Conservation (phyloP, 1,284 basidiomycete species). For the Cryptococcus depauperatus region DNA sequence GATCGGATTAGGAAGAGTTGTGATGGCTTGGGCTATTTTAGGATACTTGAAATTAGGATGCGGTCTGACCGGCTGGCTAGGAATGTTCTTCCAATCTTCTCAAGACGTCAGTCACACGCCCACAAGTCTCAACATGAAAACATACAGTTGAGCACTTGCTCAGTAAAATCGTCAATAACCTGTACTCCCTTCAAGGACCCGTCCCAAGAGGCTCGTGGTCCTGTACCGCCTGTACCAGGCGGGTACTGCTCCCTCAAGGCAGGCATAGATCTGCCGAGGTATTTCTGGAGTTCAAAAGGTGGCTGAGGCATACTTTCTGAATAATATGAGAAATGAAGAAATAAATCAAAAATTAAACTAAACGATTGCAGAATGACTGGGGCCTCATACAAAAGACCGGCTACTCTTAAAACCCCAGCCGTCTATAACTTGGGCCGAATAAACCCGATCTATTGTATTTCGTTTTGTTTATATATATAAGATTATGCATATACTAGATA, state of each 20-base stretch:
- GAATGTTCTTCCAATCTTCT: slow-evolving; percentile 19
- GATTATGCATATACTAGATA: too few relatives aligned
- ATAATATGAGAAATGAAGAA: not conserved
- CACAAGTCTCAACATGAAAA: slow-evolving; percentile 1
- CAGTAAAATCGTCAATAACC: slow-evolving; percentile 37
- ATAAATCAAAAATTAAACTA: not conserved
- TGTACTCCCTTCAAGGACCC: slow-evolving; percentile 38
- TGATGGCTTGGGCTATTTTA: slow-evolving; percentile 36
- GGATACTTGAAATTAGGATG: slow-evolving; percentile 44
- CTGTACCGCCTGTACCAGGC: slow-evolving; percentile 43
- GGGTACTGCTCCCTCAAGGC: slow-evolving; percentile 39
- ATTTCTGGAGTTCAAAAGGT: slow-evolving; percentile 40
- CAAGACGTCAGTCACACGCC: not conserved
- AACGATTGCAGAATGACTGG: too few relatives aligned
- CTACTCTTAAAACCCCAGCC: too few relatives aligned
- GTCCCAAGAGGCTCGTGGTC: slow-evolving; percentile 36
- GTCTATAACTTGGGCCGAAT: too few relatives aligned
- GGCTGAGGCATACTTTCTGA: slow-evolving; percentile 42
- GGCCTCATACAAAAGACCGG: too few relatives aligned
- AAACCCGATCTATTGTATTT: too few relatives aligned
- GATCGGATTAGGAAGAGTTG: slow-evolving; percentile 34
- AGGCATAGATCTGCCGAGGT: slow-evolving; percentile 35
- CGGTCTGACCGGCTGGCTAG: slow-evolving; percentile 31
- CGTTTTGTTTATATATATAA: too few relatives aligned
- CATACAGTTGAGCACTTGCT: slow-evolving; percentile 39